phyloP scores from a whole-genome alignment of 1,284 basidiomycete genomes.

The Ustilago lituana region DNA sequence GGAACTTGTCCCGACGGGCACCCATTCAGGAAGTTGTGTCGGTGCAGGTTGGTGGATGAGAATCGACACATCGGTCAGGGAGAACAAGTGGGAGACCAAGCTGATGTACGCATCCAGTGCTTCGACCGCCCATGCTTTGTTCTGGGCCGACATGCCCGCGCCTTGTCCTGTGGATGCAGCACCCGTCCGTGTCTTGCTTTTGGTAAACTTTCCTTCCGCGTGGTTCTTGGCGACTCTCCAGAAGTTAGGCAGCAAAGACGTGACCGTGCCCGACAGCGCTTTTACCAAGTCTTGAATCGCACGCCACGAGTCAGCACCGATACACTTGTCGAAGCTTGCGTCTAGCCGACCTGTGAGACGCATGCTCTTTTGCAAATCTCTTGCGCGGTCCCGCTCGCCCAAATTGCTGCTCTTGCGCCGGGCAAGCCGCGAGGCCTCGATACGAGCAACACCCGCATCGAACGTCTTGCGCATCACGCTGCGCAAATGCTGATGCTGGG shows the following conservation, averaged over 20 bases:
- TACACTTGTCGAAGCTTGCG: conserved; percentile 41
- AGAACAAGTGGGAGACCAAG: conserved; percentile 87
- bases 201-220: conserved; percentile 72
- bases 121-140: conserved; percentile 88
- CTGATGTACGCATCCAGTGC: conserved; percentile 87
- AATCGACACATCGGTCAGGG: conserved; percentile 77
- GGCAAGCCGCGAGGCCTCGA: conserved; percentile 23
- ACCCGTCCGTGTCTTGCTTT: conserved; percentile 12
- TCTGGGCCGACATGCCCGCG: conserved; percentile 77
- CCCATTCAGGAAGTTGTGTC: conserved; percentile 72
- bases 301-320: conserved; percentile 73
- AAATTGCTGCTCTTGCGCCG: conserved; percentile 67
- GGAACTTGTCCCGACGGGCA: conserved; percentile 81
- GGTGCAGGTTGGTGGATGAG: conserved; percentile 71
- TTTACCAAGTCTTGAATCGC: conserved; percentile 75
- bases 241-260: conserved; percentile 81
- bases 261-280: conserved; percentile 70
- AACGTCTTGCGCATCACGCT: conserved; percentile 79
- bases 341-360: conserved; percentile 46
- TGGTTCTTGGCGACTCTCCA: conserved; percentile 92
- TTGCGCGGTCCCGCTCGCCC: conserved; percentile 73
- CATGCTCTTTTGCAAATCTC: conserved; percentile 65
- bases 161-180: conserved; percentile 1
- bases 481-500: conserved; percentile 86
- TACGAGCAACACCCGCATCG: conserved; percentile 64